phyloP scores from a whole-genome alignment of 1,139 yeast genomes.

The Yamadazyma trypodendri region DNA sequence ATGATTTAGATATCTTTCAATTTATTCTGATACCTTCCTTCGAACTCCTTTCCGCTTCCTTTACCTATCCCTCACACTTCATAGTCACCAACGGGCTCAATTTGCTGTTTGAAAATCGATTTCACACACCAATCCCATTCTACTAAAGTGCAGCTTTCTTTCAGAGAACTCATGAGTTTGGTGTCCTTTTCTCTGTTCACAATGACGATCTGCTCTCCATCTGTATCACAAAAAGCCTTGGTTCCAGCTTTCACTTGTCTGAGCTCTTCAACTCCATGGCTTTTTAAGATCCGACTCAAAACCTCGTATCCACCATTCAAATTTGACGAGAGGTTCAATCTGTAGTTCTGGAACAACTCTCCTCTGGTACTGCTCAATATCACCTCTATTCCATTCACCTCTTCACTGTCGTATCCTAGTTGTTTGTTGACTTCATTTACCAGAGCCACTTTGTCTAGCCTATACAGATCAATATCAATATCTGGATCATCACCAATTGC shows the following conservation, averaged over 20 bases:
- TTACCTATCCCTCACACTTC: constrained; percentile 5
- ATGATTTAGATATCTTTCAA: background rate
- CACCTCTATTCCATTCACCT: constrained; percentile 12
- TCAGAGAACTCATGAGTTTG: constrained; percentile 40
- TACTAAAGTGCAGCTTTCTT: constrained; percentile 36
- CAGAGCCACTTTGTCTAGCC: constrained; percentile 34
- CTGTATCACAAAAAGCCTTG: constrained; percentile 14
- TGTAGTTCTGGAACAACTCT: constrained; percentile 42
- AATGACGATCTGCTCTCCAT: constrained; percentile 24
- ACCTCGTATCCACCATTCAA: constrained; percentile 69
- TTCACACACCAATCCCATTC: constrained; percentile 73
- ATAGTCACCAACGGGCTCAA: constrained; percentile 27
- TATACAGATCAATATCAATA: constrained; percentile 30
- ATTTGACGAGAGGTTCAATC: constrained; percentile 58
- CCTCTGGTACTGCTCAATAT: constrained; percentile 21
- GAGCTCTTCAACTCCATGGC: constrained; percentile 59
- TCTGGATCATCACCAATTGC: constrained; percentile 22
- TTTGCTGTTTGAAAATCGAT: constrained; percentile 51
- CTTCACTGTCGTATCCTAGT: constrained; percentile 24
- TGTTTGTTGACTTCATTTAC: constrained; percentile 31
- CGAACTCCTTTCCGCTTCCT: too few relatives aligned
- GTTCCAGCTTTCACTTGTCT: constrained; percentile 16
- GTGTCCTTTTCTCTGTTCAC: constrained; percentile 45
- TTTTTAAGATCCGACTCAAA: constrained; percentile 57
- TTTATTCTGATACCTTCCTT: too few relatives aligned